Conservation (phyloP, 2,329 filamentous ascomycete genomes). For the Stachybotrys chartarum region DNA sequence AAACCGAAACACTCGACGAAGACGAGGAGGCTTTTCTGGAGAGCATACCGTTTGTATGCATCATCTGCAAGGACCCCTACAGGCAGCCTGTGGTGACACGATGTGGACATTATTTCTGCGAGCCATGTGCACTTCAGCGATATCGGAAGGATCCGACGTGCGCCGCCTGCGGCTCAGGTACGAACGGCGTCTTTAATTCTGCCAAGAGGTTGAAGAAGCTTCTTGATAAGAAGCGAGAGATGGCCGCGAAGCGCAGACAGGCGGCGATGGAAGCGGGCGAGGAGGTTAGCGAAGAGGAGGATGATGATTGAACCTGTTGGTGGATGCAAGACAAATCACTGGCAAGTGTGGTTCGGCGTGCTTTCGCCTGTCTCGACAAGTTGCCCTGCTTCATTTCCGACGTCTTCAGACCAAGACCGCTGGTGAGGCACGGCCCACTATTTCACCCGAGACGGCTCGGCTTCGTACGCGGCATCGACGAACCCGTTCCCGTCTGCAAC, state of each 20-base stretch:
- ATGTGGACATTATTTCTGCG: slow-evolving; percentile 95
- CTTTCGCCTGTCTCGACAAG: too few species aligned
- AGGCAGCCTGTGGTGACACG: slow-evolving; percentile 76
- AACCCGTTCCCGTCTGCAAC: background rate
- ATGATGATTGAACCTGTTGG: slow-evolving; percentile 5
- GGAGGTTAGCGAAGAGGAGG: slow-evolving; percentile 38
- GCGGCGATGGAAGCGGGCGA: slow-evolving; percentile 45
- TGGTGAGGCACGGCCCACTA: background rate
- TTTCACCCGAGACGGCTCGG: background rate
- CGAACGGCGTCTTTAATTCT: slow-evolving; percentile 81
- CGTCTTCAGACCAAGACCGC: background rate
- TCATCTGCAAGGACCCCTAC: slow-evolving; percentile 77
- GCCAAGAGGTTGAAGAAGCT: slow-evolving; percentile 78
- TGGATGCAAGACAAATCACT: too few species aligned
- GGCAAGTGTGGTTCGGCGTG: too few species aligned
- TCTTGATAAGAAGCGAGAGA: slow-evolving; percentile 63
- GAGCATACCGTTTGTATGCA: slow-evolving; percentile 82
- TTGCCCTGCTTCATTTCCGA: background rate
- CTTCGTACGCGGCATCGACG: background rate
- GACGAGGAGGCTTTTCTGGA: slow-evolving; percentile 66
- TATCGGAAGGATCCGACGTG: slow-evolving; percentile 85
- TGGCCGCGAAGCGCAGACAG: slow-evolving; percentile 50
- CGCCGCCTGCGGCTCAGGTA: slow-evolving; percentile 77
- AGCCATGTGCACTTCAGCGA: slow-evolving; percentile 76
- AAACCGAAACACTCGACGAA: slow-evolving; percentile 30